A percentile compares a stretch with the other conserved stretches of the same genome.
Conservation (phyloP, 1,284 basidiomycete species). For the Peniophora sp. region DNA sequence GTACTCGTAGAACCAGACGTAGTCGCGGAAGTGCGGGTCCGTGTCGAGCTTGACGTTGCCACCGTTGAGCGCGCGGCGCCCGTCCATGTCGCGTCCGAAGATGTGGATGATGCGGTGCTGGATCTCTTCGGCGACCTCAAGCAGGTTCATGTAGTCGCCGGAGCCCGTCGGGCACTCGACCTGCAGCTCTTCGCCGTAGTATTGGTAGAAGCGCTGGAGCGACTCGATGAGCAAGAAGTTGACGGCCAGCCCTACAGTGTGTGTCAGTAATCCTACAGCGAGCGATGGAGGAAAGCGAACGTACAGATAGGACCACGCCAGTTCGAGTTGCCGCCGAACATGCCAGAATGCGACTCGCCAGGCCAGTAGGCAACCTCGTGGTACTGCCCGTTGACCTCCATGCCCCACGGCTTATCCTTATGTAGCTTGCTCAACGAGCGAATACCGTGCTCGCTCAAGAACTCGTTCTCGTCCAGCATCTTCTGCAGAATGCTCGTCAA, state of each 20-base stretch:
- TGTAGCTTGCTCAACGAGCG: slow-evolving; percentile 94
- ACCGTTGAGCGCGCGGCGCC: slow-evolving; percentile 86
- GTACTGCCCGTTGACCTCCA: slow-evolving; percentile 86
- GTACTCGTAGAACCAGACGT: slow-evolving; percentile 96
- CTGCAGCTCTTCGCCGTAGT: slow-evolving; percentile 83
- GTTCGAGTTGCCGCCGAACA: slow-evolving; percentile 99
- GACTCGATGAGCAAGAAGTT: slow-evolving; percentile 93
- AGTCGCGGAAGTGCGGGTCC: slow-evolving; percentile 96
- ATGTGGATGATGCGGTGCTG: slow-evolving; percentile 97
- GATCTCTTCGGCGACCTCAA: slow-evolving; percentile 90
- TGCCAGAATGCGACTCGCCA: slow-evolving; percentile 91
- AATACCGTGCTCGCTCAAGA: slow-evolving; percentile 91
- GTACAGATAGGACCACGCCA: slow-evolving; percentile 85
- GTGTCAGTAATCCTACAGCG: not conserved
- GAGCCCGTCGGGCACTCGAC: slow-evolving; percentile 95
- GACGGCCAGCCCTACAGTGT: slow-evolving; percentile 73
- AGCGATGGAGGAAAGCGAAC: slow-evolving; percentile 12
- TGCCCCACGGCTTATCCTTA: slow-evolving; percentile 90
- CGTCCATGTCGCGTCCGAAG: slow-evolving; percentile 84
- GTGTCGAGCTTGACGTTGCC: slow-evolving; percentile 81
- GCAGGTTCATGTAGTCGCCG: slow-evolving; percentile 94
- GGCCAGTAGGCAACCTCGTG: slow-evolving; percentile 97
- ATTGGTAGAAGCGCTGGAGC: slow-evolving; percentile 95
- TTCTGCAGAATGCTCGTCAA: slow-evolving; percentile 85
- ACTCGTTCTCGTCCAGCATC: slow-evolving; percentile 96